Conservation (phyloP, 768 basidiomycete genomes). For the Lactifluus piperatus region DNA sequence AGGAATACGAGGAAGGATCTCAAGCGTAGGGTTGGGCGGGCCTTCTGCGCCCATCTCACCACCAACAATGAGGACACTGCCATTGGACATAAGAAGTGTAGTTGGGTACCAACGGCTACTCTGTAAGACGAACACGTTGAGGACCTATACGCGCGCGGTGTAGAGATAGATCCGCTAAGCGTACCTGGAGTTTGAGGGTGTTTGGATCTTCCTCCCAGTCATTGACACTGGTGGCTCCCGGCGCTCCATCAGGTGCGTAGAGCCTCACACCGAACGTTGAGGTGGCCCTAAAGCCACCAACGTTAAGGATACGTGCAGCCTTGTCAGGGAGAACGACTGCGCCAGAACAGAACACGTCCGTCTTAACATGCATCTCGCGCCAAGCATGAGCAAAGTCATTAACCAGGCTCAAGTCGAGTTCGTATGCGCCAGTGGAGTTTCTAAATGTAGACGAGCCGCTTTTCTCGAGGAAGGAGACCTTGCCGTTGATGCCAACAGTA, state of each 20-base stretch:
- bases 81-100: constrained; percentile 62
- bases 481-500: constrained; percentile 73
- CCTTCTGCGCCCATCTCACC: constrained; percentile 69
- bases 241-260: constrained; percentile 58
- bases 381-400: constrained; percentile 41
- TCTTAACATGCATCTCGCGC: constrained; percentile 69
- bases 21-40: constrained; percentile 54
- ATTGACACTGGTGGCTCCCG: constrained; percentile 62
- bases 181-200: constrained; percentile 52
- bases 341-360: constrained; percentile 75
- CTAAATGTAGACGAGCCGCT: constrained; percentile 47
- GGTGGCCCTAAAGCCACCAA: constrained; percentile 60
- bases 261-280: constrained; percentile 71
- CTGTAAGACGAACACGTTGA: constrained; percentile 31
- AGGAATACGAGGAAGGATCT: constrained; percentile 56
- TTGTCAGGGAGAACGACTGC: constrained; percentile 70
- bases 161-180: constrained; percentile 1
- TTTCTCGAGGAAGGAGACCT: constrained; percentile 75
- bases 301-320: constrained; percentile 52
- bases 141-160: neutral
- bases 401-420: constrained; percentile 56
- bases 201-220: constrained; percentile 72
- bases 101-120: constrained; percentile 66
- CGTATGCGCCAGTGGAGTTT: constrained; percentile 73
- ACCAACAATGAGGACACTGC: constrained; percentile 63